These are phyloP conservation scores for Cercospora beticola DNA, from an alignment of 2,329 filamentous ascomycete genomes.

Conservation along the genomic window DNA sequence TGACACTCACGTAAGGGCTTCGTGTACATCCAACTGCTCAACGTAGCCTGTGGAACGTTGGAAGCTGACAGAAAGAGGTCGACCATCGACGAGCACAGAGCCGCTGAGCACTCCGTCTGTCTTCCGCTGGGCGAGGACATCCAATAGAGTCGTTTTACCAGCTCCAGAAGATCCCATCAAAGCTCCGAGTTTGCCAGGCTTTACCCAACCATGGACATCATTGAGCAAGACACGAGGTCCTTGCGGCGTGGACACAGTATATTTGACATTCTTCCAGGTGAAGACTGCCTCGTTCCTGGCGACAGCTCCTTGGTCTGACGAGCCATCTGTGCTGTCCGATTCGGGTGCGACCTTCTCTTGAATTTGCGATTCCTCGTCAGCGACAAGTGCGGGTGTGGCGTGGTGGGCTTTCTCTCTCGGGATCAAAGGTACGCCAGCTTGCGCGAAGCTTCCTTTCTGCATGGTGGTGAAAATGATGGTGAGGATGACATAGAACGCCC, in stretches of 20 bases:
- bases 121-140: constrained; percentile 45
- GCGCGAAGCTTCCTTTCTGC: constrained; percentile 48
- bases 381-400: constrained; percentile 23
- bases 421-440: constrained; percentile 50
- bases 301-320: constrained; percentile 37
- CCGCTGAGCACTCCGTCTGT: constrained; percentile 46
- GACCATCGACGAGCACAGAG: constrained; percentile 47
- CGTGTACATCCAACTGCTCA: constrained; percentile 67
- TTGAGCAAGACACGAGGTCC: constrained; percentile 53
- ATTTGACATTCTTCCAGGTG: constrained; percentile 83
- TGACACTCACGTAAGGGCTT: constrained; percentile 52
- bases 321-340: constrained; percentile 31
- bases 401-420: constrained; percentile 57
- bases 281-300: constrained; percentile 64
- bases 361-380: constrained; percentile 19
- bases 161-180: constrained; percentile 75
- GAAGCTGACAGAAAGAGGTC: constrained; percentile 44
- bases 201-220: constrained; percentile 68
- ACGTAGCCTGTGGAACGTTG: constrained; percentile 55
- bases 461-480: constrained; percentile 58
- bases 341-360: constrained; percentile 6
- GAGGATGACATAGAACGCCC: constrained; percentile 57
- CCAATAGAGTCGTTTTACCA: constrained; percentile 42
- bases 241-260: constrained; percentile 59
- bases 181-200: constrained; percentile 73